Evolutionary conservation across 345 rosid species (phyloP).

Genomic region (Mallotus nudiflorus): DNA sequence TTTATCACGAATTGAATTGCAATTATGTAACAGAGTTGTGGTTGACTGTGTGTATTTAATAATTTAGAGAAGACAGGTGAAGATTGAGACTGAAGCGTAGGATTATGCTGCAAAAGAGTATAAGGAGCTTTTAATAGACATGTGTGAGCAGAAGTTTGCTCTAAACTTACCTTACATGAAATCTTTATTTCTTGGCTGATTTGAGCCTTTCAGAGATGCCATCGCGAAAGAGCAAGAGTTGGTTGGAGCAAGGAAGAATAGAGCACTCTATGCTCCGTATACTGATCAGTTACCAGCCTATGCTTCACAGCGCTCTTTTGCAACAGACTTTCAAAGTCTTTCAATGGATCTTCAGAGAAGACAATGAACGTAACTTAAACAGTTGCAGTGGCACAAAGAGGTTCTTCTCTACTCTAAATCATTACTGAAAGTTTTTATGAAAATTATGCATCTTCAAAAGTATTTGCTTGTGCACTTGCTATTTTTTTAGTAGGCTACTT

Average conservation of each 20-base stretch:
- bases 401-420: too few species aligned
- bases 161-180: constrained; percentile 91
- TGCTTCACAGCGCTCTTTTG: too few species aligned
- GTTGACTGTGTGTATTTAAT: constrained; percentile 7
- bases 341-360: too few species aligned
- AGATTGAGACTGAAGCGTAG: constrained; percentile 95
- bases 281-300: constrained; percentile 80
- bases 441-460: too few species aligned
- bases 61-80: constrained; percentile 68
- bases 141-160: constrained; percentile 93
- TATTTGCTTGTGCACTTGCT: too few species aligned
- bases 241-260: constrained; percentile 54
- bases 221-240: constrained; percentile 68
- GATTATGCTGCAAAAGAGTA: constrained; percentile 83
- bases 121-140: constrained; percentile 71
- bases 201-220: constrained; percentile 80
- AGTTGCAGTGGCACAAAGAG: too few species aligned
- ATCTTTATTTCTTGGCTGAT: constrained; percentile 93
- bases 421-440: too few species aligned
- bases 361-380: too few species aligned
- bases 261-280: constrained; percentile 46
- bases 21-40: neutral
- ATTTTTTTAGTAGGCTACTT: too few species aligned
- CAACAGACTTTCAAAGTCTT: too few species aligned
- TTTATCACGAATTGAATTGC: too few species aligned